Evolutionary conservation across 2,329 filamentous ascomycete species (phyloP).

Genomic region (Periconia sp.): DNA sequence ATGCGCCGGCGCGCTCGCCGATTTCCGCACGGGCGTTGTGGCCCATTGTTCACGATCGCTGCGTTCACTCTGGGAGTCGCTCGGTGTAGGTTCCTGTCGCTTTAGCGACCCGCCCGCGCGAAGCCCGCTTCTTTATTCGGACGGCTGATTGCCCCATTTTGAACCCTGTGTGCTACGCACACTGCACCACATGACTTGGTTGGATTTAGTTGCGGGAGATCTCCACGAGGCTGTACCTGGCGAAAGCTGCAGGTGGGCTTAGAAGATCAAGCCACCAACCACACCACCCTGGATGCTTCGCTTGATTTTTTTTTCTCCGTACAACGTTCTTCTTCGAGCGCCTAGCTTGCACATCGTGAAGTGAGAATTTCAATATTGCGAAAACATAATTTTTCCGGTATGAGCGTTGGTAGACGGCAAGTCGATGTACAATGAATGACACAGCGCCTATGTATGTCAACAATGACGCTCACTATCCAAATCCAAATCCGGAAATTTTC

Average conservation of each 20-base stretch:
- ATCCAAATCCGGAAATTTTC: background rate
- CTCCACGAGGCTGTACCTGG: background rate
- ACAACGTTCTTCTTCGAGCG: background rate
- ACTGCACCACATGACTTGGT: background rate
- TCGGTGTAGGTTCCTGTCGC: background rate
- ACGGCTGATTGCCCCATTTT: background rate
- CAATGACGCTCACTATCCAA: background rate
- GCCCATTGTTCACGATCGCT: background rate
- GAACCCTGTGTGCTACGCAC: background rate
- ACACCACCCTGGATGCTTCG: background rate
- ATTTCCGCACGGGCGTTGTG: background rate
- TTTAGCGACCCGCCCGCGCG: background rate
- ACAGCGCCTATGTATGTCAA: background rate
- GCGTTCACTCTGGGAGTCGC: background rate
- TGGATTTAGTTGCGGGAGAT: background rate
- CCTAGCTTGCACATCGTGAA: background rate
- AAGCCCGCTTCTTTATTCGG: slow-evolving; percentile 2
- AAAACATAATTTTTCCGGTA: background rate
- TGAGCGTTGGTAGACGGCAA: background rate
- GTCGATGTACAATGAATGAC: no score
- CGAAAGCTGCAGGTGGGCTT: background rate
- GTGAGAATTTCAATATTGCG: no score
- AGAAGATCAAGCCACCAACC: background rate
- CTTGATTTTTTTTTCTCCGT: background rate
- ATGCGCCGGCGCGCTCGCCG: background rate